A percentile compares a stretch with the other conserved stretches of the same genome.
Conservation (phyloP, 2,329 filamentous ascomycete genomes). For the Exophiala lecanii-corni region DNA sequence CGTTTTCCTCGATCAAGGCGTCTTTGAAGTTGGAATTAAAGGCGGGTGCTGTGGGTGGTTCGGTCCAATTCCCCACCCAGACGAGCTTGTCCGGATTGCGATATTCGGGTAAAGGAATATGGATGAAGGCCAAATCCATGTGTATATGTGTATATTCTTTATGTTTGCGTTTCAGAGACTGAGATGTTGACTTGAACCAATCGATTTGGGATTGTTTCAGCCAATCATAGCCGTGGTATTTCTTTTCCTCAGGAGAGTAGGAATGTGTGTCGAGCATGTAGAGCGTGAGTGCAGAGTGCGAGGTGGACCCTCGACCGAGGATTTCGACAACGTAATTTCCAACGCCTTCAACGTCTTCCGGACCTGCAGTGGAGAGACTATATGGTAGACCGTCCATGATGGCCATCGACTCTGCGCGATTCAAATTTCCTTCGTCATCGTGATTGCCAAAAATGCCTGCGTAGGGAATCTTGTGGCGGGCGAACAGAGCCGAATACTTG, state of each 20-base stretch:
- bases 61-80: conserved; percentile 67
- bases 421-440: conserved; percentile 82
- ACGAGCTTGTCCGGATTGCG: conserved; percentile 54
- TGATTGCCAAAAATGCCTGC: conserved; percentile 96
- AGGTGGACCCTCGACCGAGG: conserved; percentile 69
- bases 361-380: conserved; percentile 79
- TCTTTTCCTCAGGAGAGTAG: conserved; percentile 82
- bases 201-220: conserved; percentile 88
- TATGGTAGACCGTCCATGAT: conserved; percentile 83
- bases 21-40: conserved; percentile 94
- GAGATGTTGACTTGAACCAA: conserved; percentile 82
- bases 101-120: conserved; percentile 94
- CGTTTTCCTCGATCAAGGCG: conserved; percentile 76
- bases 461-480: conserved; percentile 84
- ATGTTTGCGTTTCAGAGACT: conserved; percentile 70
- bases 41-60: conserved; percentile 77
- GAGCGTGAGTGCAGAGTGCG: conserved; percentile 88
- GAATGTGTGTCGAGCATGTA: conserved; percentile 92
- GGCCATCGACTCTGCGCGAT: conserved; percentile 74
- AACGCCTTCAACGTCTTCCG: conserved; percentile 77
- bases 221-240: conserved; percentile 95
- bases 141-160: conserved; percentile 84
- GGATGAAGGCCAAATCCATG: conserved; percentile 94
- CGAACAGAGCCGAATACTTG: conserved; percentile 82
- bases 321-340: conserved; percentile 95